These are phyloP conservation scores for Zygoascus flipseniorum DNA, from an alignment of 805 yeast genomes.

Conservation along the genomic window DNA sequence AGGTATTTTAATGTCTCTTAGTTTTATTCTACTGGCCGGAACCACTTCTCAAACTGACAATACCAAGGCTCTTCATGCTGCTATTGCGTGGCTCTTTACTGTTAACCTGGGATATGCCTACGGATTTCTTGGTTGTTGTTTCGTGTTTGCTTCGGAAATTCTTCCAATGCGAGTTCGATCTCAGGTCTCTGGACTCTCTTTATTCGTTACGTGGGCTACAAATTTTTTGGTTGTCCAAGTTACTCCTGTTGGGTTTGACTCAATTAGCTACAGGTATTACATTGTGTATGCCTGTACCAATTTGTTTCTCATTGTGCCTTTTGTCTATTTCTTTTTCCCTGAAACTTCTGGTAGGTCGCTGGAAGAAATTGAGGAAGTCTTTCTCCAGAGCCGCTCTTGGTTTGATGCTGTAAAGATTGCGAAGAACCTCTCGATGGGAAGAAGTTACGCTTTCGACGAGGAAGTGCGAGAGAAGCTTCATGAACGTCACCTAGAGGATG, in stretches of 20 bases:
- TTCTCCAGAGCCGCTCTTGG: slow-evolving; percentile 4
- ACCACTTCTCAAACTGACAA: slow-evolving; percentile 13
- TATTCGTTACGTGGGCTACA: slow-evolving; percentile 46
- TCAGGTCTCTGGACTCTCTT: slow-evolving; percentile 34
- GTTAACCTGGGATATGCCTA: slow-evolving; percentile 12
- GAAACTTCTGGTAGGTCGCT: slow-evolving; percentile 40
- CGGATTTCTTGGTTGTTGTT: slow-evolving; percentile 11
- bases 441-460: neutral
- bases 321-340: slow-evolving; percentile 33
- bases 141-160: slow-evolving; percentile 46
- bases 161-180: slow-evolving; percentile 39
- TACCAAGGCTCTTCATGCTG: slow-evolving; percentile 10
- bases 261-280: slow-evolving; percentile 3
- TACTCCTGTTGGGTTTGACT: slow-evolving; percentile 7
- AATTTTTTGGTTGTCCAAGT: slow-evolving; percentile 55
- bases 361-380: slow-evolving; percentile 35
- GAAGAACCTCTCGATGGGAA: neutral
- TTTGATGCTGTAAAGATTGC: slow-evolving; percentile 1
- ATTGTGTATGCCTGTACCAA: slow-evolving; percentile 9
- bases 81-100: slow-evolving; percentile 12
- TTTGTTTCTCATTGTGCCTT: slow-evolving; percentile 28
- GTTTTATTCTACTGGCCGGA: slow-evolving; percentile 17
- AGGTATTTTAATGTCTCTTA: slow-evolving; percentile 49
- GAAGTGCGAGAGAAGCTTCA: neutral
- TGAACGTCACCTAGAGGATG: neutral